A percentile compares a stretch with the other conserved stretches of the same genome.
phyloP scores from a whole-genome alignment of 495 filamentous ascomycete species.

The Aspergillus nanangensis region DNA sequence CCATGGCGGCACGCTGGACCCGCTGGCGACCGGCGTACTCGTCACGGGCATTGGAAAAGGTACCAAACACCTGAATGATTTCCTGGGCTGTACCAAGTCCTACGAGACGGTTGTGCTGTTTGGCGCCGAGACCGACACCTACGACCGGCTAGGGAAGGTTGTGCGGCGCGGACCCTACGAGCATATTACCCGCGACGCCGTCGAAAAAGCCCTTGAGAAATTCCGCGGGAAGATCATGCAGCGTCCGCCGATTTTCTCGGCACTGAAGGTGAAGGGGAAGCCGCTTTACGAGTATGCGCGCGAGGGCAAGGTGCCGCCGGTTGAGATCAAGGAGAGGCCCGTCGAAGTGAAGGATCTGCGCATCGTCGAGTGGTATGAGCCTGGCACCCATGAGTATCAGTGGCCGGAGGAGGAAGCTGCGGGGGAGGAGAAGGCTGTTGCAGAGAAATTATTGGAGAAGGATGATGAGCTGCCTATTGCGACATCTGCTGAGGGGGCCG shows the following conservation, averaged over 20 bases:
- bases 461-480: constrained; percentile 23
- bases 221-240: constrained; percentile 90
- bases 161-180: constrained; percentile 66
- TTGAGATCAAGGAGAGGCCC: constrained; percentile 74
- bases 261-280: constrained; percentile 86
- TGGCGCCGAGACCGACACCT: constrained; percentile 87
- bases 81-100: constrained; percentile 83
- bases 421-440: constrained; percentile 64
- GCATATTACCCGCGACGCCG: constrained; percentile 70
- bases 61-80: constrained; percentile 73
- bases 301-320: constrained; percentile 76
- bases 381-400: constrained; percentile 65
- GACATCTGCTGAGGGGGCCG: constrained; percentile 13
- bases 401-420: constrained; percentile 74
- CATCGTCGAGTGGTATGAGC: constrained; percentile 82
- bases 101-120: constrained; percentile 90
- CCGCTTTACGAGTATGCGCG: constrained; percentile 93
- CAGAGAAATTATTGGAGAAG: constrained; percentile 60
- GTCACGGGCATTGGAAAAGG: constrained; percentile 83
- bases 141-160: constrained; percentile 80
- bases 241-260: constrained; percentile 88
- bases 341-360: constrained; percentile 74
- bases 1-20: constrained; percentile 94
- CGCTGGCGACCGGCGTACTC: constrained; percentile 87
- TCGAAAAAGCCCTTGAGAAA: constrained; percentile 68